Conservation (phyloP, 2,329 filamentous ascomycete genomes). For the Colletotrichum sidae region DNA sequence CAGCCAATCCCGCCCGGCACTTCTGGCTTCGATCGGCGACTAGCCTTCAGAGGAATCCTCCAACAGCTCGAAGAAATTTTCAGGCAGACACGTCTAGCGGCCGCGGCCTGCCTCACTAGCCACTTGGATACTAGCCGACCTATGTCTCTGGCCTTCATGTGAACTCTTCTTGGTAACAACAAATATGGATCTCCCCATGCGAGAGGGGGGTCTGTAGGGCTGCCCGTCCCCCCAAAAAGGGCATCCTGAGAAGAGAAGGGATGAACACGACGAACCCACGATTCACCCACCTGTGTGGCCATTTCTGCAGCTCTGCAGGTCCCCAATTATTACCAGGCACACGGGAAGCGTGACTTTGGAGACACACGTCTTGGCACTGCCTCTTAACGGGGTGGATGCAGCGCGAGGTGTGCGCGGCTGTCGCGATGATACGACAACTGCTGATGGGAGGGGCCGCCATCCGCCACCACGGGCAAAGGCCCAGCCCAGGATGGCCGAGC, state of each 20-base stretch:
- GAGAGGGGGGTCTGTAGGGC: constrained; percentile 2
- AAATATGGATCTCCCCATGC: neutral
- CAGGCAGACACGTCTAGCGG: no score
- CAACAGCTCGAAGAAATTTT: no score
- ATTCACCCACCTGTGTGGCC: neutral
- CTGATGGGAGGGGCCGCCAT: neutral
- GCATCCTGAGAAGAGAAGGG: neutral
- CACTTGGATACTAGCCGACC: no score
- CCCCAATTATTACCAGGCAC: constrained; percentile 16
- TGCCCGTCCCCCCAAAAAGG: neutral
- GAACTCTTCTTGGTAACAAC: no score
- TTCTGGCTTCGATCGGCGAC: no score
- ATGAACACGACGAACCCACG: constrained; percentile 4
- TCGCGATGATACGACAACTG: constrained; percentile 1
- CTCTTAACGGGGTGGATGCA: neutral
- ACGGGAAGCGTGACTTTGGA: neutral
- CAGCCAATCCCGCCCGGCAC: no score
- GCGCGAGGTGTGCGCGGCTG: constrained; percentile 13
- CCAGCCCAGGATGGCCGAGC: constrained; percentile 5
- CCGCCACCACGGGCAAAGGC: neutral
- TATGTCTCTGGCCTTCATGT: no score
- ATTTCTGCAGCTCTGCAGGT: neutral
- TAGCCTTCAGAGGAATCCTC: no score
- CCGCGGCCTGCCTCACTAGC: no score
- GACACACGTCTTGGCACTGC: neutral